Conservation (phyloP, 768 basidiomycete species). For the Mycena galopus region DNA sequence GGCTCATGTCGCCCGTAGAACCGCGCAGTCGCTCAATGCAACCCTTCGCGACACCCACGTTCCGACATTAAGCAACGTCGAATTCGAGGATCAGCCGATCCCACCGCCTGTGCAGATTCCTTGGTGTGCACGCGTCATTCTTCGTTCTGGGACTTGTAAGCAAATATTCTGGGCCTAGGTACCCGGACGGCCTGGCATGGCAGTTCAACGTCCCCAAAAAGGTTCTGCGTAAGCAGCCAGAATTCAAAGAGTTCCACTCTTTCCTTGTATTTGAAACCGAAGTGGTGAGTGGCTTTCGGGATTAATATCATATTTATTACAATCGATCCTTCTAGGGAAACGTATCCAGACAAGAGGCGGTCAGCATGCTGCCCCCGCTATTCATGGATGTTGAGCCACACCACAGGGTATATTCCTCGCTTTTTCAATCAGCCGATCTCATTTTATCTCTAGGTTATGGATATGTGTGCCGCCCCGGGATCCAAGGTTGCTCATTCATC, state of each 20-base stretch:
- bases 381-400: slow-evolving; percentile 95
- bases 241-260: slow-evolving; percentile 95
- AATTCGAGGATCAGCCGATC: slow-evolving; percentile 81
- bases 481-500: slow-evolving; percentile 76
- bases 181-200: slow-evolving; percentile 96
- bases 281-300: slow-evolving; percentile 69
- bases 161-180: slow-evolving; percentile 70
- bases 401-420: slow-evolving; percentile 68
- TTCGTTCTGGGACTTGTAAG: neutral
- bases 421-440: neutral
- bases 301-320: neutral
- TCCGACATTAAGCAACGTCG: slow-evolving; percentile 77
- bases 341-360: slow-evolving; percentile 95
- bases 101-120: slow-evolving; percentile 86
- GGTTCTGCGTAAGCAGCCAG: slow-evolving; percentile 85
- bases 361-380: slow-evolving; percentile 98
- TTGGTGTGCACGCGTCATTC: slow-evolving; percentile 68
- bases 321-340: slow-evolving; percentile 83
- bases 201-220: slow-evolving; percentile 94
- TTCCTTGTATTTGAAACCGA: slow-evolving; percentile 99
- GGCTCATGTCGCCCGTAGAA: slow-evolving; percentile 52
- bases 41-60: slow-evolving; percentile 85
- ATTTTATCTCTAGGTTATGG: slow-evolving; percentile 73
- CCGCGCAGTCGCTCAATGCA: slow-evolving; percentile 80
- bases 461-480: slow-evolving; percentile 99